These are phyloP conservation scores for Tuber umbilicatum DNA, from an alignment of 495 filamentous ascomycete genomes.

Conservation along the genomic window DNA sequence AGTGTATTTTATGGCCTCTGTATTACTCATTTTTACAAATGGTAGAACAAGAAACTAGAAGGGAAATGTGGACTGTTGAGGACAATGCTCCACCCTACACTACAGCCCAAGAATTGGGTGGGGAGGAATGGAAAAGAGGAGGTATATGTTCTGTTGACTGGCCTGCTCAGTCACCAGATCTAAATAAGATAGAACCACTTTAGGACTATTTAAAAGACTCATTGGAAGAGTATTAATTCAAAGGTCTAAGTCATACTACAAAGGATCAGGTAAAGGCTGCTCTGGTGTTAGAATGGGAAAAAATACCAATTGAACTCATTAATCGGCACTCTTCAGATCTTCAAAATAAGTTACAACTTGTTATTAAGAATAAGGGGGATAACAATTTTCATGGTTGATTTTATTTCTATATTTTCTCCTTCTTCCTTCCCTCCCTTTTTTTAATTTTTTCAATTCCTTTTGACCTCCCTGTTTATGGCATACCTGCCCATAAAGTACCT, in stretches of 20 bases:
- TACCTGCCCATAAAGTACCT: no score
- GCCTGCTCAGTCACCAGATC: constrained; percentile 18
- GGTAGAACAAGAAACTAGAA: constrained; percentile 7
- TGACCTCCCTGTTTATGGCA: no score
- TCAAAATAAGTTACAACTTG: constrained; percentile 6
- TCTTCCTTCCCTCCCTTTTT: no score
- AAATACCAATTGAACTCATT: constrained; percentile 4
- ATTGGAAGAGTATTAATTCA: not conserved
- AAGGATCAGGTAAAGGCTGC: not conserved
- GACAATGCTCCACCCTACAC: constrained; percentile 10
- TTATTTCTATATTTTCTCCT: no score
- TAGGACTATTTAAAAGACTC: constrained; percentile 10
- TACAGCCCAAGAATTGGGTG: not conserved
- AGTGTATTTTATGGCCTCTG: not conserved
- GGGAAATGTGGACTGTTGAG: constrained; percentile 8
- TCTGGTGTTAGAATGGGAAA: constrained; percentile 10
- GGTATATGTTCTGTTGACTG: constrained; percentile 9
- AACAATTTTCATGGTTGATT: constrained; percentile 10
- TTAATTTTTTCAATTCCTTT: no score
- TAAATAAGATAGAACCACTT: constrained; percentile 15
- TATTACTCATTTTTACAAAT: constrained; percentile 6
- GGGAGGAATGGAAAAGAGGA: not conserved
- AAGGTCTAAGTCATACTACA: not conserved
- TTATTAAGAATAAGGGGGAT: constrained; percentile 11
- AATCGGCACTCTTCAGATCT: constrained; percentile 7